Conservation (phyloP, 768 basidiomycete species). For the Pleurotus platypus region DNA sequence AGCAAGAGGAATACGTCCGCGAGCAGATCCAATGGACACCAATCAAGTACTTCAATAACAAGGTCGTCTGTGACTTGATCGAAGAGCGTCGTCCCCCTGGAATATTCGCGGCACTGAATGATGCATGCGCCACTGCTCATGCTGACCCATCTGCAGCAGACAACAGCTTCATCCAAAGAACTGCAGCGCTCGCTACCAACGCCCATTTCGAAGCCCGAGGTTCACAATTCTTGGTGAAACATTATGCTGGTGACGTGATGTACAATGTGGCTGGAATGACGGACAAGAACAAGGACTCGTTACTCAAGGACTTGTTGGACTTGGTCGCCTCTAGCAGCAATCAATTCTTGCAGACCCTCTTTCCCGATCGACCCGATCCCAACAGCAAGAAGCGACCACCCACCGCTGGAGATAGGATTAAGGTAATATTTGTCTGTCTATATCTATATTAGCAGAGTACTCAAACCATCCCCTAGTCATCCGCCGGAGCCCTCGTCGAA, state of each 20-base stretch:
- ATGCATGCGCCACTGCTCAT: constrained; percentile 98
- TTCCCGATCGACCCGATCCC: constrained; percentile 93
- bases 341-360: constrained; percentile 81
- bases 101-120: constrained; percentile 96
- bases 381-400: constrained; percentile 98
- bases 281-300: constrained; percentile 98
- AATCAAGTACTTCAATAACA: constrained; percentile 98
- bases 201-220: constrained; percentile 95
- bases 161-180: constrained; percentile 92
- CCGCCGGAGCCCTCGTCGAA: constrained; percentile 94
- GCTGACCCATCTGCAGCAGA: constrained; percentile 96
- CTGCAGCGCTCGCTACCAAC: constrained; percentile 76
- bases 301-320: constrained; percentile 93
- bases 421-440: constrained; percentile 42
- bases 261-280: constrained; percentile 99
- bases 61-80: constrained; percentile 96
- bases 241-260: constrained; percentile 98
- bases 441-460: neutral
- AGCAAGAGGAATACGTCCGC: constrained; percentile 98
- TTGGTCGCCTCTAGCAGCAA: constrained; percentile 79
- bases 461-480: constrained; percentile 43
- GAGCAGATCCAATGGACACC: constrained; percentile 99
- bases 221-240: constrained; percentile 89
- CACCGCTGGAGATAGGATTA: constrained; percentile 97
- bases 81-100: constrained; percentile 96